Percentiles rank a stretch among this genome's conserved stretches.
These are phyloP conservation scores for Arthrinium puccinioides DNA, from an alignment of 2,329 filamentous ascomycete species.

Conservation along the genomic window DNA sequence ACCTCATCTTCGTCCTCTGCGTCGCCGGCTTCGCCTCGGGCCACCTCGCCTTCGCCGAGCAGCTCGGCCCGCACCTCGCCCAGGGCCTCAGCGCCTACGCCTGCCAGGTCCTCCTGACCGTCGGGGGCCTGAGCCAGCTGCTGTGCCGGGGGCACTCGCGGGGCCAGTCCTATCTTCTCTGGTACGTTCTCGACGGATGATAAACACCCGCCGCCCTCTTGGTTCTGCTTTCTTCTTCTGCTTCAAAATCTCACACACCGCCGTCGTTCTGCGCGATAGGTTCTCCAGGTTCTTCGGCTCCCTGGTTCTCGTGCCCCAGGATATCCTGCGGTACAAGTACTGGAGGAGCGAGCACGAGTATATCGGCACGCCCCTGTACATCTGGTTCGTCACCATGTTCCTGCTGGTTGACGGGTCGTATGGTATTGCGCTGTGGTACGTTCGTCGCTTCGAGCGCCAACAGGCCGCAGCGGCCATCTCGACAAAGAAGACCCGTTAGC, in stretches of 20 bases:
- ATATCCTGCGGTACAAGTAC: constrained; percentile 1
- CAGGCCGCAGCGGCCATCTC: background rate
- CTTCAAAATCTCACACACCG: background rate
- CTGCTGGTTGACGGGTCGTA: background rate
- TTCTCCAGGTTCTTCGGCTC: background rate
- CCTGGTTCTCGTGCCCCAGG: background rate
- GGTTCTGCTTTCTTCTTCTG: too few relatives aligned
- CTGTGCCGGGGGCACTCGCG: constrained; percentile 1
- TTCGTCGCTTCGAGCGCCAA: background rate
- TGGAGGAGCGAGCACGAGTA: background rate
- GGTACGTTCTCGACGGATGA: background rate
- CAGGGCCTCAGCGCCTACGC: constrained; percentile 1
- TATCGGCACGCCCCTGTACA: background rate
- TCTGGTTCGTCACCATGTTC: background rate
- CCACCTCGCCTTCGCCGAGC: background rate
- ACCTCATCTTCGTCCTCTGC: background rate
- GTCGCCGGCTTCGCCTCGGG: background rate
- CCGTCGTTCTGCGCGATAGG: background rate
- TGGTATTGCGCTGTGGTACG: background rate
- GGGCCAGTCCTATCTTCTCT: background rate
- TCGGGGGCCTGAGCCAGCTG: background rate
- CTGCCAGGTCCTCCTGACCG: background rate
- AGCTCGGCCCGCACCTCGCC: background rate
- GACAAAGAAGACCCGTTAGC: background rate
- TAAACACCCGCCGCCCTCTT: too few relatives aligned